Percentiles rank a stretch among this genome's conserved stretches.
Conservation (phyloP, 257 asterid genomes). For the Nyctanthes arbortristis region DNA sequence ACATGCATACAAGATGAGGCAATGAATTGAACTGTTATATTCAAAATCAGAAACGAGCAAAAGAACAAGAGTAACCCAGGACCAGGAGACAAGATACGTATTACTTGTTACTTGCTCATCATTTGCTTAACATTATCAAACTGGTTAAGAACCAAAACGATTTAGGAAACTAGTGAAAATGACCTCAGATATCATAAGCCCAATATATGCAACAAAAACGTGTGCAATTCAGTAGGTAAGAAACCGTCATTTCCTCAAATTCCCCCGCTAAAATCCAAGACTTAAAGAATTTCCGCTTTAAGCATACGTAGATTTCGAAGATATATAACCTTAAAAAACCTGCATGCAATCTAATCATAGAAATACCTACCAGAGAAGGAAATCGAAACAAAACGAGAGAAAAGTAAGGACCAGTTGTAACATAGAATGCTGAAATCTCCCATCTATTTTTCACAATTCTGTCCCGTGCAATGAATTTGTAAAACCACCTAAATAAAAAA, state of each 20-base stretch:
- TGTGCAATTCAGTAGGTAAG: not conserved
- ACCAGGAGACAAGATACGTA: not conserved
- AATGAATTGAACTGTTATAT: not conserved
- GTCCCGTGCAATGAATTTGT: not conserved
- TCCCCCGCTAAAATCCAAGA: not conserved
- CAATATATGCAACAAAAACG: not conserved
- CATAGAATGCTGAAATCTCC: not conserved
- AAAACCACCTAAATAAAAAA: slow-evolving; percentile 10
- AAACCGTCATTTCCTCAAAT: not conserved
- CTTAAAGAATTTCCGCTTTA: not conserved
- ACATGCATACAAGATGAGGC: not conserved
- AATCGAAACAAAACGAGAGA: not conserved
- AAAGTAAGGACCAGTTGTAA: slow-evolving; percentile 3
- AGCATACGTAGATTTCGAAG: not conserved
- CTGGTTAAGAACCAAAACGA: not conserved
- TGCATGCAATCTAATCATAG: not conserved
- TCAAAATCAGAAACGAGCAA: not conserved
- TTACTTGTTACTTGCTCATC: not conserved
- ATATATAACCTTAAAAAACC: not conserved
- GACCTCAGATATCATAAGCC: not conserved
- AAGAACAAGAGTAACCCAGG: not conserved
- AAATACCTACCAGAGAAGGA: not conserved
- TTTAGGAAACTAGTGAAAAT: slow-evolving; percentile 6
- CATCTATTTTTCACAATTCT: not conserved
- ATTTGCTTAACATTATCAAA: not conserved